Percentiles rank a stretch among this genome's conserved stretches.
These are phyloP conservation scores for Leishmania mexicana DNA, from an alignment of 208 protist species.

Conservation along the genomic window DNA sequence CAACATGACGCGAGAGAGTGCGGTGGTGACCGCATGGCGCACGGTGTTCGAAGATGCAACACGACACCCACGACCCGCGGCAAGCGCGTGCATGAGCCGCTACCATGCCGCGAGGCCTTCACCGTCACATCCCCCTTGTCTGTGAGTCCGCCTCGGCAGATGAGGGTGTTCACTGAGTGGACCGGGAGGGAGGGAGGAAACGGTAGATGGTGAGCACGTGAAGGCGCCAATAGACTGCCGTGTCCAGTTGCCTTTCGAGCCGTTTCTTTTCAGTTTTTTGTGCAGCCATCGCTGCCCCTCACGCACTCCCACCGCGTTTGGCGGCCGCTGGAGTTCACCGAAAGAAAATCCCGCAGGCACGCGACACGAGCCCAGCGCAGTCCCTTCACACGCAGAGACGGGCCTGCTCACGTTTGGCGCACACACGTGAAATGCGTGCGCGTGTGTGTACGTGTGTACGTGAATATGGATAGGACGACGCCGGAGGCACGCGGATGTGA, in stretches of 20 bases:
- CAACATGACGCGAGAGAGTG: neutral
- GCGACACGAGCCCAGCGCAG: neutral
- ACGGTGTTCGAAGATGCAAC: neutral
- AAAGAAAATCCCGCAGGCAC: neutral
- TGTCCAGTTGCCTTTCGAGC: neutral
- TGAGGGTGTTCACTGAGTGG: too few species aligned
- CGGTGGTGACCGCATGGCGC: too few species aligned
- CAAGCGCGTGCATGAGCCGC: neutral
- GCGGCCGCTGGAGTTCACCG: neutral
- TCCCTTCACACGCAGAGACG: neutral
- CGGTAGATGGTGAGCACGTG: neutral
- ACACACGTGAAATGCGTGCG: neutral
- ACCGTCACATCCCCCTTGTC: neutral
- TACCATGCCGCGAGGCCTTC: neutral
- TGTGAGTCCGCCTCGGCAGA: neutral
- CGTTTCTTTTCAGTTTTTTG: neutral
- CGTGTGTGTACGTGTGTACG: neutral
- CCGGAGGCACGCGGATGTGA: neutral
- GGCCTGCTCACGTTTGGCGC: neutral
- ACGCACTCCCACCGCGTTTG: neutral
- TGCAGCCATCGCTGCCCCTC: neutral
- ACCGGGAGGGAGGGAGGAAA: neutral
- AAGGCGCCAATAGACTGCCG: neutral
- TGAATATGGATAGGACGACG: neutral
- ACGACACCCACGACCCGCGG: neutral